Base-by-base conservation (phyloP, 257 asterid genomes). In the Cordia subcordata region DNA sequence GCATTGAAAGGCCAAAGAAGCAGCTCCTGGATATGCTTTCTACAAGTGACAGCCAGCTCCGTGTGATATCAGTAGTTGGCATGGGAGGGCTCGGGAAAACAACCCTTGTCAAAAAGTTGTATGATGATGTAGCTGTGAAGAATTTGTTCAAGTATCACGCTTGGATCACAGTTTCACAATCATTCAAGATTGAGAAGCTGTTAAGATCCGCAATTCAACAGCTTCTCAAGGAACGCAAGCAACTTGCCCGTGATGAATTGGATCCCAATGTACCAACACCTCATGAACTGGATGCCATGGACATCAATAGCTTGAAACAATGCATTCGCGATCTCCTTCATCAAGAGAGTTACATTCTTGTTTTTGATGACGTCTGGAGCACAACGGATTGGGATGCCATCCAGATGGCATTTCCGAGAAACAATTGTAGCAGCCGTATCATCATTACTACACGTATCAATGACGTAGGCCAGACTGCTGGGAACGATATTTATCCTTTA, bases 61-160 rank as follows among this genome's bases (percentile, higher is more conserved):
- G 68, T 19, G 72, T 58, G 40, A 47, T 72, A 22, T 64, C 74
- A 8, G 77, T 77, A 11, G 69, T 73, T 57, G 77, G 75, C 13
- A 73, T 77, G 80, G 83, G 72, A 0, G 75, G 83, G 22, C 46
- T 57, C 16, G 77, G 83, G 35, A 77, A 77, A 60, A 73, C 82
- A 23, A 77, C 79, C 51, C 44, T 65, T 11, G 67, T 61, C 1
- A 65, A 63, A 60, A 65, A 61, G 39, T 58, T 74, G 12, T 71
- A 37, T 14, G 65, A 68, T 58, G 74, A 68, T 68, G 54, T 37
- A 5, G n/a, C 35, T 8, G 61, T 60, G 2, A 47, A 21, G 21
- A 67, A 51, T 16, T 39, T 35, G 11, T 72, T 73, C 57, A 38
- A 19, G 6, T 0, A 13, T 54, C 47, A 17, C 10, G 60, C 66